Percentiles rank a stretch among this genome's conserved stretches.
These are phyloP conservation scores for Colletotrichum liriopes DNA, from an alignment of 2,329 filamentous ascomycete genomes.

Conservation along the genomic window DNA sequence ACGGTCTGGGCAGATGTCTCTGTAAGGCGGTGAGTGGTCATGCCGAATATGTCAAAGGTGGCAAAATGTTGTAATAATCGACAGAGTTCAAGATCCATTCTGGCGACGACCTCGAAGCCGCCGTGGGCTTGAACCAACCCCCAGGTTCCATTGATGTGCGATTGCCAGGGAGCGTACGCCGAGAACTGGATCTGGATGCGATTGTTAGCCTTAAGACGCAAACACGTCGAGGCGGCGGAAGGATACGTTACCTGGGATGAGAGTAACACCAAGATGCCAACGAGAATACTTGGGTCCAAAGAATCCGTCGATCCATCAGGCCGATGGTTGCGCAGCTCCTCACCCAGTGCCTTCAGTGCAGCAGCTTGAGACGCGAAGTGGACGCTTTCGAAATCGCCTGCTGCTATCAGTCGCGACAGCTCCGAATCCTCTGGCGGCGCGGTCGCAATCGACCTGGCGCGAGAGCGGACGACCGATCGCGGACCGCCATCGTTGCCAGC, in stretches of 20 bases:
- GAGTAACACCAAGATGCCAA: constrained; percentile 24
- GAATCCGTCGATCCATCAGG: neutral
- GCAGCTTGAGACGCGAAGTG: constrained; percentile 18
- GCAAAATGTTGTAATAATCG: constrained; percentile 12
- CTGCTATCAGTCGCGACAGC: neutral
- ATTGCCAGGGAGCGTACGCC: constrained; percentile 26
- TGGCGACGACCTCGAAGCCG: neutral
- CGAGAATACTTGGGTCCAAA: neutral
- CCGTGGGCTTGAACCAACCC: neutral
- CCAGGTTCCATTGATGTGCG: constrained; percentile 11
- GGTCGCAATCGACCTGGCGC: neutral
- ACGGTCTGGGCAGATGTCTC: neutral
- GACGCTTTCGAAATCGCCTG: constrained; percentile 4
- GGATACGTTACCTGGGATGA: constrained; percentile 3
- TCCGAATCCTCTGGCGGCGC: neutral
- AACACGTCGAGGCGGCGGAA: neutral
- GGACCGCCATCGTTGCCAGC: neutral
- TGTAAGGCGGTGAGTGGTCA: neutral
- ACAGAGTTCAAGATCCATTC: neutral
- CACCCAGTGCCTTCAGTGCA: neutral
- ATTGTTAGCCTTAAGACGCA: neutral
- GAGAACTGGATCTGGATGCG: constrained; percentile 14
- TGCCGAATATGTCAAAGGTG: constrained; percentile 18
- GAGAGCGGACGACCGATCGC: neutral
- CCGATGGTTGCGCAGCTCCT: constrained; percentile 1